These are phyloP conservation scores for Fusarium torulosum DNA, from an alignment of 2,329 filamentous ascomycete species.

Conservation along the genomic window DNA sequence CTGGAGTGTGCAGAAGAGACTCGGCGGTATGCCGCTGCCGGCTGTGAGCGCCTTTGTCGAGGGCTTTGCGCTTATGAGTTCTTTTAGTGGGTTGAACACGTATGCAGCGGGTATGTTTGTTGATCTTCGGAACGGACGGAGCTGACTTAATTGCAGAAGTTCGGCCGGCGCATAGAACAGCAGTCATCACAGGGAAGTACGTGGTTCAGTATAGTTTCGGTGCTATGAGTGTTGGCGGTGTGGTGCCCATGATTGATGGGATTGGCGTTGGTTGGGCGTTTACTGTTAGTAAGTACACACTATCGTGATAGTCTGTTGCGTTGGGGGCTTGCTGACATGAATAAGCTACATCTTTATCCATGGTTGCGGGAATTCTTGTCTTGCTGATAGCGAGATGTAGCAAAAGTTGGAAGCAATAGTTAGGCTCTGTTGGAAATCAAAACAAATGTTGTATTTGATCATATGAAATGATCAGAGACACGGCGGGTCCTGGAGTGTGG, in stretches of 20 bases:
- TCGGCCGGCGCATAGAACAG: conserved; percentile 42
- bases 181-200: conserved; percentile 47
- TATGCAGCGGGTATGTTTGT: conserved; percentile 53
- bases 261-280: conserved; percentile 46
- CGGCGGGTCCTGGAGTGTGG: background rate
- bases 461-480: background rate
- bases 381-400: conserved; percentile 40
- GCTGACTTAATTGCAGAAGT: conserved; percentile 35
- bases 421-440: background rate
- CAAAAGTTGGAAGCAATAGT: conserved; percentile 36
- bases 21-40: conserved; percentile 53
- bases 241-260: conserved; percentile 44
- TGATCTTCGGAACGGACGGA: accelerated
- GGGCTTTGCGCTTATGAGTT: conserved; percentile 53
- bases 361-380: conserved; percentile 27
- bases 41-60: conserved; percentile 51
- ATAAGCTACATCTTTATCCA: conserved; percentile 28
- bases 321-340: background rate
- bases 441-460: background rate
- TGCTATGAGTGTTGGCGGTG: conserved; percentile 44
- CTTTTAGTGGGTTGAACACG: conserved; percentile 56
- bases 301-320: accelerated
- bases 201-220: conserved; percentile 46
- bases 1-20: conserved; percentile 52
- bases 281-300: conserved; percentile 38